phyloP scores from a whole-genome alignment of 352 stramenopile species.

The Pythium folliculosum region DNA sequence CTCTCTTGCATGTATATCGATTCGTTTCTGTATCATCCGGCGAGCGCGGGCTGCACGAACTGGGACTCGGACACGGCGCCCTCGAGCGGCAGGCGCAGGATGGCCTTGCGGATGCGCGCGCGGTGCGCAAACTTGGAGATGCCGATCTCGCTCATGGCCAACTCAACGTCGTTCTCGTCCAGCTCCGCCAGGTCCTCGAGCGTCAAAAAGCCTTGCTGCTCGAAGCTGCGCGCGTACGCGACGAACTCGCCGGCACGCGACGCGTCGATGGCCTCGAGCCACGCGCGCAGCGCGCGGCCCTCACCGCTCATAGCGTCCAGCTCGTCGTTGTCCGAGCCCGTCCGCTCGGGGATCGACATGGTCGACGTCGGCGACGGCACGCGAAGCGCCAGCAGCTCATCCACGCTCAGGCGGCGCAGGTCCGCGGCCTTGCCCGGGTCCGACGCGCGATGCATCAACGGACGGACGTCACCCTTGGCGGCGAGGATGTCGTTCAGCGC shows the following conservation, averaged over 20 bases:
- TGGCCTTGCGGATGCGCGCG: conserved; percentile 67
- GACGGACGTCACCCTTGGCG: conserved; percentile 15
- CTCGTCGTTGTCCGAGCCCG: conserved; percentile 34
- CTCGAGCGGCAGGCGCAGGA: conserved; percentile 45
- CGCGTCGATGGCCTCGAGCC: conserved; percentile 57
- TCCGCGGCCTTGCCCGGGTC: conserved; percentile 41
- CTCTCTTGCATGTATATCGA: not conserved
- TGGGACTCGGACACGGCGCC: conserved; percentile 5
- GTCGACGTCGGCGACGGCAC: conserved; percentile 18
- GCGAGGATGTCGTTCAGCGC: conserved; percentile 51
- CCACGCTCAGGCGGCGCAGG: conserved; percentile 52
- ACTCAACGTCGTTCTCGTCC: conserved; percentile 68
- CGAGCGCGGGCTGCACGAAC: conserved; percentile 33
- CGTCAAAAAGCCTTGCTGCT: conserved; percentile 64
- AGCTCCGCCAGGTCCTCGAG: conserved; percentile 61
- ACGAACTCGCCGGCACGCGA: conserved; percentile 52
- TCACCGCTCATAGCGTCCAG: conserved; percentile 17
- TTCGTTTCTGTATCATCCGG: conserved; percentile 28
- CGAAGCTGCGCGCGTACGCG: conserved; percentile 57
- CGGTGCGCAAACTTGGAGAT: conserved; percentile 79
- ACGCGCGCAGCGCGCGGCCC: conserved; percentile 43
- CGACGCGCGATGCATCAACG: conserved; percentile 23
- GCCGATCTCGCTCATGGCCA: conserved; percentile 73
- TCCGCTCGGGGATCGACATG: conserved; percentile 40
- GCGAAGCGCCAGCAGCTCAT: conserved; percentile 46